These are phyloP conservation scores for Arthromyces matolae DNA, from an alignment of 768 basidiomycete species.

Conservation along the genomic window DNA sequence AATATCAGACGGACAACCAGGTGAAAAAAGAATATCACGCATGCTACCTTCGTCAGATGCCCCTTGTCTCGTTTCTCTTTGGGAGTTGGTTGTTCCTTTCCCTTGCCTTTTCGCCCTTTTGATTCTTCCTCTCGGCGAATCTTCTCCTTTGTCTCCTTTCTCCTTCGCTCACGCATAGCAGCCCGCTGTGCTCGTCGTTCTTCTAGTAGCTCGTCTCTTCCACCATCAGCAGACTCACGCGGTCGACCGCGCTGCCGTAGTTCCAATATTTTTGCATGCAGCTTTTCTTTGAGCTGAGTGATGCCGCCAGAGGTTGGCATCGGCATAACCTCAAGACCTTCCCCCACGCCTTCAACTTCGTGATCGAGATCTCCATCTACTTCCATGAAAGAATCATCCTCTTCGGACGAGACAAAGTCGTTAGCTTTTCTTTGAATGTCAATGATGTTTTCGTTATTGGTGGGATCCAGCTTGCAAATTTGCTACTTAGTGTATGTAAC, in stretches of 20 bases:
- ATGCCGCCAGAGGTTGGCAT: slow-evolving; percentile 67
- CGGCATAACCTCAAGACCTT: slow-evolving; percentile 45
- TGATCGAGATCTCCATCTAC: slow-evolving; percentile 33
- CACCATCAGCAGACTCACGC: slow-evolving; percentile 29
- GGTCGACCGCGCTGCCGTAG: slow-evolving; percentile 47
- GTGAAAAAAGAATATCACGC: slow-evolving; percentile 4
- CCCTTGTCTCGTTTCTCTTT: slow-evolving; percentile 38
- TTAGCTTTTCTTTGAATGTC: too few relatives aligned
- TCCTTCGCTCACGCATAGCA: slow-evolving; percentile 76
- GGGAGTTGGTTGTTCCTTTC: slow-evolving; percentile 29
- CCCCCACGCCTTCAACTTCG: slow-evolving; percentile 30
- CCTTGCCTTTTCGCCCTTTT: slow-evolving; percentile 48
- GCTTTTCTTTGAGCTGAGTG: slow-evolving; percentile 59
- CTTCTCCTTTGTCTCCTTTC: slow-evolving; percentile 86
- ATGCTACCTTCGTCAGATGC: slow-evolving; percentile 52
- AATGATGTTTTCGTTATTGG: slow-evolving; percentile 89
- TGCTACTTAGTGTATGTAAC: neutral
- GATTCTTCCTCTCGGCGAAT: slow-evolving; percentile 63
- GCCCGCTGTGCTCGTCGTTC: slow-evolving; percentile 75
- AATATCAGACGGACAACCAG: too few relatives aligned
- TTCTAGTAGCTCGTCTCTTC: slow-evolving; percentile 80
- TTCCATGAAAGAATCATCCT: too few relatives aligned
- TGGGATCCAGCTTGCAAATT: slow-evolving; percentile 79
- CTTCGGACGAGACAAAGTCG: too few relatives aligned
- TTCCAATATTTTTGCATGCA: slow-evolving; percentile 71